Evolutionary conservation across 2,329 filamentous ascomycete genomes (phyloP).

Genomic region (Metarhizium brunneum): DNA sequence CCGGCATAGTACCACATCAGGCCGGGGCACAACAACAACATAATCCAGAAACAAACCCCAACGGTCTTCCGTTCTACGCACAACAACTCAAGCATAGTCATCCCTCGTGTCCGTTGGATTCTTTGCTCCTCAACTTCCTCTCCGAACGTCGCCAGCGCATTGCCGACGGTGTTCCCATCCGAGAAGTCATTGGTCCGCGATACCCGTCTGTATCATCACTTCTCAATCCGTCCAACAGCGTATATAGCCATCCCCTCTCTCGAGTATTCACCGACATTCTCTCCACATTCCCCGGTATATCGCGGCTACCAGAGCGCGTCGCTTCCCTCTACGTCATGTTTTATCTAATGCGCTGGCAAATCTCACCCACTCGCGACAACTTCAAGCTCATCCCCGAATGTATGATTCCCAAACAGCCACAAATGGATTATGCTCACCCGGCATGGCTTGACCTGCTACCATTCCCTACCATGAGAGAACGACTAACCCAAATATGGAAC

Average conservation of each 20-base stretch:
- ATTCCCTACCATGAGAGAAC: constrained; percentile 69
- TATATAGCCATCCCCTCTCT: constrained; percentile 65
- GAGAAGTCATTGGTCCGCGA: constrained; percentile 62
- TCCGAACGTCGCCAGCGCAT: constrained; percentile 57
- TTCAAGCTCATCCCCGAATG: constrained; percentile 70
- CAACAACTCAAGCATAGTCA: constrained; percentile 46
- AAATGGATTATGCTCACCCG: constrained; percentile 61
- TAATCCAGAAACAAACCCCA: constrained; percentile 4
- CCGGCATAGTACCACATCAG: neutral
- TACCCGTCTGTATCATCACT: constrained; percentile 76
- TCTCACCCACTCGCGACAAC: constrained; percentile 69
- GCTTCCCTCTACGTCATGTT: constrained; percentile 83
- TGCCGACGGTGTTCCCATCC: constrained; percentile 52
- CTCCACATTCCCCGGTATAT: constrained; percentile 72
- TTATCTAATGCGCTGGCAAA: constrained; percentile 75
- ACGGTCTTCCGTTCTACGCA: constrained; percentile 14
- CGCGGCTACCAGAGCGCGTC: constrained; percentile 70
- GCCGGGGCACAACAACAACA: neutral
- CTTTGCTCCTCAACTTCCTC: constrained; percentile 72
- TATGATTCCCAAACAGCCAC: constrained; percentile 55
- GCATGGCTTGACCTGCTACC: constrained; percentile 77
- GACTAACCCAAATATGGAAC: constrained; percentile 42
- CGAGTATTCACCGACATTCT: constrained; percentile 82
- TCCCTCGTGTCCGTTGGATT: constrained; percentile 69
- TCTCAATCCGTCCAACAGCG: constrained; percentile 57